These are phyloP conservation scores for Wallacemonas collosoma DNA, from an alignment of 208 protist genomes.

Conservation along the genomic window DNA sequence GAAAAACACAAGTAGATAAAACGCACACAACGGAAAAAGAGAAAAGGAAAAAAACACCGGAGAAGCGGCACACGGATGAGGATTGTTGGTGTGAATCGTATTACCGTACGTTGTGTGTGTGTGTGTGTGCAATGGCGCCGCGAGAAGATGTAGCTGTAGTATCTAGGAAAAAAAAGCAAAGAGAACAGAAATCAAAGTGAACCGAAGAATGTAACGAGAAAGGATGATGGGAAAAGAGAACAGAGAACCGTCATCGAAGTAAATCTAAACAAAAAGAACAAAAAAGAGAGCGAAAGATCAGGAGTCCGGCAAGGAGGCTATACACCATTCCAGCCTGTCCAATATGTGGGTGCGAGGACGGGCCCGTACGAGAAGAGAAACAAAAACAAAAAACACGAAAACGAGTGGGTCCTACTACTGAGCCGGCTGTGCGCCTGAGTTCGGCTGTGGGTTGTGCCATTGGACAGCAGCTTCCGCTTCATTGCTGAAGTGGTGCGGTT, in stretches of 20 bases:
- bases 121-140: not conserved
- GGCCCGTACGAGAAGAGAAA: too few species aligned
- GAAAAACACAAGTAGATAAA: constrained; percentile 9
- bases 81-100: not conserved
- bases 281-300: not conserved
- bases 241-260: constrained; percentile 5
- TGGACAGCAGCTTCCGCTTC: too few species aligned
- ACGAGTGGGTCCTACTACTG: too few species aligned
- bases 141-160: not conserved
- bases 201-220: constrained; percentile 18
- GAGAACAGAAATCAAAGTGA: not conserved
- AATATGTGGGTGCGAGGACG: too few species aligned
- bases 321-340: too few species aligned
- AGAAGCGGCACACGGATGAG: too few species aligned
- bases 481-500: not conserved
- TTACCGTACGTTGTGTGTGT: not conserved
- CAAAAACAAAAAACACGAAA: too few species aligned
- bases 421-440: too few species aligned
- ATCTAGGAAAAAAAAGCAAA: constrained; percentile 11
- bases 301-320: too few species aligned
- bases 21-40: constrained; percentile 15
- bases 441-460: too few species aligned
- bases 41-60: constrained; percentile 11
- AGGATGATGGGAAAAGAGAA: not conserved
- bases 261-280: constrained; percentile 11